These are phyloP conservation scores for Tylopilus sp. DNA, from an alignment of 768 basidiomycete genomes.

Conservation along the genomic window DNA sequence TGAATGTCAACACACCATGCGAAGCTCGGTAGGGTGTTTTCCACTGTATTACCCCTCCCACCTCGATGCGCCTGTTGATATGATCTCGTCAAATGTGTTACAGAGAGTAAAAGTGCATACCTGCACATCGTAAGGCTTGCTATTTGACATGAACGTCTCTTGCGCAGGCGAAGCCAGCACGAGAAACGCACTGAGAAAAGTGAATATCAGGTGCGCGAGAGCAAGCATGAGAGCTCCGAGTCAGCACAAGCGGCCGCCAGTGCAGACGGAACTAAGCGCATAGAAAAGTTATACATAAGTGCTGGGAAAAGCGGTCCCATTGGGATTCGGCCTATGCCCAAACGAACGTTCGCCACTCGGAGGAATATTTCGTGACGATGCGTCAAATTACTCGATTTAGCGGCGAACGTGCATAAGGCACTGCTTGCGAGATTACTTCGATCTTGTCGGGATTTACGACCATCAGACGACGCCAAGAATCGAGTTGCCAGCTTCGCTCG, in stretches of 20 bases:
- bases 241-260: not conserved
- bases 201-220: conserved; percentile 6
- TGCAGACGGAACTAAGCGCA: not conserved
- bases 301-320: conserved; percentile 7
- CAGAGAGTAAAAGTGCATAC: conserved; percentile 25
- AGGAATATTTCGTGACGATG: not conserved
- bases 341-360: conserved; percentile 30
- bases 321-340: conserved; percentile 16
- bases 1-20: conserved; percentile 51
- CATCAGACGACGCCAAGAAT: not conserved
- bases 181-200: conserved; percentile 4
- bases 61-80: conserved; percentile 64
- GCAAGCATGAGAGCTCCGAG: conserved; percentile 13
- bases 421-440: not conserved
- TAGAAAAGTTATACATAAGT: not conserved
- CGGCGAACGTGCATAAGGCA: conserved; percentile 18
- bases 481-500: not conserved
- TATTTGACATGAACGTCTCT: conserved; percentile 18
- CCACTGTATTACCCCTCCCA: conserved; percentile 69
- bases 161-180: conserved; percentile 30
- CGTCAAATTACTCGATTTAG: conserved; percentile 22
- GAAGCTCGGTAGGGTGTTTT: conserved; percentile 71
- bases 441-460: not conserved
- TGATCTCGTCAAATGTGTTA: conserved; percentile 1
- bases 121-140: conserved; percentile 49